phyloP scores from a whole-genome alignment of 345 rosid species.

The Gossypium raimondii region DNA sequence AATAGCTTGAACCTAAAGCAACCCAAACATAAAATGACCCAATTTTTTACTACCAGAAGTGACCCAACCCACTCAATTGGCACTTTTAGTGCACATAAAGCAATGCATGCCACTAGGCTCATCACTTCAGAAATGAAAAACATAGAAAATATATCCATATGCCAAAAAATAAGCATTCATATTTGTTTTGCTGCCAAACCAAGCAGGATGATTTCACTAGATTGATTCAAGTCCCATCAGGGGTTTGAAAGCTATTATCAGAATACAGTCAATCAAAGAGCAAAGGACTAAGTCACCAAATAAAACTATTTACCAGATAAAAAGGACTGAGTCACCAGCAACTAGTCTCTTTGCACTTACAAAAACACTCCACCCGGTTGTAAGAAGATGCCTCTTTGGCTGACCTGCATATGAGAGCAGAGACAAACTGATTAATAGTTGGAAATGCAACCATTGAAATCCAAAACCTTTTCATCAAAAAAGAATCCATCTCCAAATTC shows the following conservation, averaged over 20 bases:
- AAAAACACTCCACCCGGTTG: conserved; percentile 94
- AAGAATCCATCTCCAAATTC: neutral
- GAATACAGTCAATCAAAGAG: neutral
- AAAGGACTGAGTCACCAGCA: conserved; percentile 92
- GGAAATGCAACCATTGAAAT: neutral
- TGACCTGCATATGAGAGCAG: conserved; percentile 56
- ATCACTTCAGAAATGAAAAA: neutral
- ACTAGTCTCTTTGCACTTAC: conserved; percentile 89
- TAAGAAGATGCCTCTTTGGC: conserved; percentile 96
- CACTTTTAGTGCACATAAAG: neutral
- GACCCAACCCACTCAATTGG: neutral
- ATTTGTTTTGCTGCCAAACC: neutral
- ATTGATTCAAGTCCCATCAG: neutral
- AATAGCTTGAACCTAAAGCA: neutral
- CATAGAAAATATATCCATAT: neutral
- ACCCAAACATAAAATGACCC: too few relatives aligned
- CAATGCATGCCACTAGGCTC: neutral
- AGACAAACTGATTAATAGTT: neutral
- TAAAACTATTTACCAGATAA: conserved; percentile 56
- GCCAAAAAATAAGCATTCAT: neutral
- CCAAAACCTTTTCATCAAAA: neutral
- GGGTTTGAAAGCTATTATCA: neutral
- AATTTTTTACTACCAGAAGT: too few relatives aligned
- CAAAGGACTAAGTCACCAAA: neutral
- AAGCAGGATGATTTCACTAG: neutral